A percentile compares a stretch with the other conserved stretches of the same genome.
Conservation (phyloP, 306 rosid species). For the Delonix regia region DNA sequence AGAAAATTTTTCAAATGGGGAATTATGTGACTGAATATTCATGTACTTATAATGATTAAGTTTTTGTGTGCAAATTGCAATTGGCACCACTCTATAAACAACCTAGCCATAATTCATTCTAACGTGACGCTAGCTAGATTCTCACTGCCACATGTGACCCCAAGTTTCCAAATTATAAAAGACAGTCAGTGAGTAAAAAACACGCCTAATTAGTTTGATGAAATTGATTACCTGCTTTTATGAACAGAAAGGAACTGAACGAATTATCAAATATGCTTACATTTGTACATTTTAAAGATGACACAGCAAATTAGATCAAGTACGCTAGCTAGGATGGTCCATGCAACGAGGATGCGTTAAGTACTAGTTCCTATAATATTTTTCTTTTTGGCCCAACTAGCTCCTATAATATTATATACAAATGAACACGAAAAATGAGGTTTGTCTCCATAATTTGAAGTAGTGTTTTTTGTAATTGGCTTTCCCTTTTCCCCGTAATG, state of each 20-base stretch:
- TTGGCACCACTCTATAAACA: constrained; percentile 32
- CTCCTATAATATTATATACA: too few relatives aligned
- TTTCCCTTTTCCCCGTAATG: too few relatives aligned
- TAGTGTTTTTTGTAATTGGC: too few relatives aligned
- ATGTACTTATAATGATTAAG: too few relatives aligned
- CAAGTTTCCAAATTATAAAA: background rate
- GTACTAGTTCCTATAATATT: too few relatives aligned
- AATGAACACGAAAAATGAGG: too few relatives aligned
- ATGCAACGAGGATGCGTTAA: too few relatives aligned
- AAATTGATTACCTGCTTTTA: constrained; percentile 29
- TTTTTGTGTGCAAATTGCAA: background rate
- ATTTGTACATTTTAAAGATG: constrained; percentile 2
- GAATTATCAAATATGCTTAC: constrained; percentile 33
- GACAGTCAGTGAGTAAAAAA: background rate
- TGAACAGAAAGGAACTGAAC: constrained; percentile 40
- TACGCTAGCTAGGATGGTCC: background rate
- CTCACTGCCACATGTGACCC: constrained; percentile 12
- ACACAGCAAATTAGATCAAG: constrained; percentile 37
- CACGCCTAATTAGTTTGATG: constrained; percentile 19
- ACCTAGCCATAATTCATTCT: constrained; percentile 30
- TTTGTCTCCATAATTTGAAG: too few relatives aligned
- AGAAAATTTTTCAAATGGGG: too few relatives aligned
- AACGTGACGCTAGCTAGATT: constrained; percentile 35
- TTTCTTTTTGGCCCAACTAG: too few relatives aligned
- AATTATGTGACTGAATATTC: too few relatives aligned